phyloP scores from a whole-genome alignment of 768 basidiomycete genomes.

The Leccinum sublutescens region DNA sequence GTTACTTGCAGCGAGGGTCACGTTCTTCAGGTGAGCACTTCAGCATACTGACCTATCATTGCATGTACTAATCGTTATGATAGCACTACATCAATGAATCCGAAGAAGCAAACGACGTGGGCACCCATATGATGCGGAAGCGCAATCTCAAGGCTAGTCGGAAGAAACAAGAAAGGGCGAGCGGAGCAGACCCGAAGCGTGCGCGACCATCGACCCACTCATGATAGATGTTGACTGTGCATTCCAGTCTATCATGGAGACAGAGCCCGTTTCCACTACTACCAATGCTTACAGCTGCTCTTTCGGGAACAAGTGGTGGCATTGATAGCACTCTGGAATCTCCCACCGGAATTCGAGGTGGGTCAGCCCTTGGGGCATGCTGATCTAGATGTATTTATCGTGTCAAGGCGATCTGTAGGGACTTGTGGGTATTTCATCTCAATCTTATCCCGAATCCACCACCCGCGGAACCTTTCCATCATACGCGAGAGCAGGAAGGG shows the following conservation, averaged over 20 bases:
- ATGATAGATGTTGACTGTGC: background rate
- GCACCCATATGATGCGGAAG: conserved; percentile 62
- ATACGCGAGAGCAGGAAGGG: conserved; percentile 40
- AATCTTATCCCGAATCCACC: conserved; percentile 57
- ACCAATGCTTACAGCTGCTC: conserved; percentile 81
- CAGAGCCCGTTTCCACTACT: conserved; percentile 74
- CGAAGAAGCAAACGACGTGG: conserved; percentile 61
- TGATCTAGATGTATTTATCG: conserved; percentile 4
- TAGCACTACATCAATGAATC: conserved; percentile 86
- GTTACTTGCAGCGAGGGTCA: conserved; percentile 91
- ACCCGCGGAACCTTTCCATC: conserved; percentile 56
- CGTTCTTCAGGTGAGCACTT: conserved; percentile 67
- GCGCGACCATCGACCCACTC: conserved; percentile 15
- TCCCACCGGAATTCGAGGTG: conserved; percentile 82
- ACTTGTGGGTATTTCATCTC: conserved; percentile 80
- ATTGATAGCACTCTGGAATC: conserved; percentile 60
- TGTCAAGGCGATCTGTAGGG: conserved; percentile 65
- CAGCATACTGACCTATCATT: background rate
- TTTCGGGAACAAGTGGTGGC: conserved; percentile 71
- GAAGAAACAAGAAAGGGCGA: conserved; percentile 49
- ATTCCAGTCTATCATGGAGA: conserved; percentile 78
- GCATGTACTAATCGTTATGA: background rate
- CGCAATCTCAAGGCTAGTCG: conserved; percentile 58
- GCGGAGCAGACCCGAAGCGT: conserved; percentile 63
- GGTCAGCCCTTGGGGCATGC: conserved; percentile 11